Evolutionary conservation across 2,329 filamentous ascomycete genomes (phyloP).

Genomic region (Pseudocercospora pini-densiflorae): DNA sequence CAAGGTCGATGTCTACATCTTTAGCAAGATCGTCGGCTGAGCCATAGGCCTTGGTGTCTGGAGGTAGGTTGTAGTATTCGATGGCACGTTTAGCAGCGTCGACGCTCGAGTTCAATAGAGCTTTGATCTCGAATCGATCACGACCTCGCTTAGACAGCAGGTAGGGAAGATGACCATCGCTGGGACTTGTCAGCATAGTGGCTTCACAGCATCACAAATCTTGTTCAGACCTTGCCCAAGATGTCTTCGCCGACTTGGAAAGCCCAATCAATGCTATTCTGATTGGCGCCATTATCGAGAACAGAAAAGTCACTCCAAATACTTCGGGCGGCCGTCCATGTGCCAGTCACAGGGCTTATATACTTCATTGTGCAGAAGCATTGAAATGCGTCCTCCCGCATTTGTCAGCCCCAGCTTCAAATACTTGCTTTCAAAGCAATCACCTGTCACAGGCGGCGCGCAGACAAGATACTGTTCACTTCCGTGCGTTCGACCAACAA

Average conservation of each 20-base stretch:
- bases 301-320: neutral
- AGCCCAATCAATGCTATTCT: slow-evolving; percentile 64
- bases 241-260: slow-evolving; percentile 55
- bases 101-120: slow-evolving; percentile 54
- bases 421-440: neutral
- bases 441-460: neutral
- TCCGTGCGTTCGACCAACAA: too few relatives aligned
- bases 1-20: slow-evolving; percentile 54
- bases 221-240: slow-evolving; percentile 54
- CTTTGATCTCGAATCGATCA: slow-evolving; percentile 53
- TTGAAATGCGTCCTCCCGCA: neutral
- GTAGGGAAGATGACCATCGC: slow-evolving; percentile 63
- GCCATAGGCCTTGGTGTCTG: slow-evolving; percentile 49
- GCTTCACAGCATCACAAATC: neutral
- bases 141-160: slow-evolving; percentile 53
- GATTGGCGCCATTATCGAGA: slow-evolving; percentile 53
- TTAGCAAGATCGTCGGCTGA: slow-evolving; percentile 49
- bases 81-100: slow-evolving; percentile 51
- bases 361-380: neutral
- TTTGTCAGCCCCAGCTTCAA: neutral
- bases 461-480: too few relatives aligned
- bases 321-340: too few relatives aligned
- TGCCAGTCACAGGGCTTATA: neutral
- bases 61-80: slow-evolving; percentile 43
- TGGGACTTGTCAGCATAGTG: slow-evolving; percentile 19